Evolutionary conservation across 1,139 yeast genomes (phyloP).

Genomic region (Yamadazyma buinensis): DNA sequence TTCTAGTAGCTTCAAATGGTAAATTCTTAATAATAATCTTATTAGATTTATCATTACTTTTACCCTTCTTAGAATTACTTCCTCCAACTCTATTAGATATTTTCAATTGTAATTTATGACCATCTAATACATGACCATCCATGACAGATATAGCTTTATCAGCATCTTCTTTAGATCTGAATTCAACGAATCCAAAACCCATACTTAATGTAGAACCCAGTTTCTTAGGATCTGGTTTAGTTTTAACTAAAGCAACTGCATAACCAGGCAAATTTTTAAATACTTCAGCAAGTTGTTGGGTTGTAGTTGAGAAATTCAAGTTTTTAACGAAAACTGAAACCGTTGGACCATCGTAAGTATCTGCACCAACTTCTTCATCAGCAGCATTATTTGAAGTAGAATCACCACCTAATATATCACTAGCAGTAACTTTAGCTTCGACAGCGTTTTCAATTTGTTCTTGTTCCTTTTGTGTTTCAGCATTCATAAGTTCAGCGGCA

Average conservation of each 20-base stretch:
- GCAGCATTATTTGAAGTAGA: neutral
- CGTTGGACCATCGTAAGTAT: constrained; percentile 58
- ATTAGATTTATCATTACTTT: constrained; percentile 37
- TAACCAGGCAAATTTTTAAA: constrained; percentile 78
- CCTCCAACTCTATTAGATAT: constrained; percentile 71
- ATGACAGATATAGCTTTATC: constrained; percentile 65
- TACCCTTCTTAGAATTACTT: constrained; percentile 23
- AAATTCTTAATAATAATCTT: constrained; percentile 93
- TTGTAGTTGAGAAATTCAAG: constrained; percentile 78
- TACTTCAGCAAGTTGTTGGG: constrained; percentile 49
- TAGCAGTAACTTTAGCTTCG: constrained; percentile 28
- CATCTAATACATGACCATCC: constrained; percentile 81
- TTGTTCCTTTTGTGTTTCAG: constrained; percentile 8
- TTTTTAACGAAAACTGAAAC: constrained; percentile 89
- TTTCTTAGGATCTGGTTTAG: constrained; percentile 83
- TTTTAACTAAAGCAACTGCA: constrained; percentile 77
- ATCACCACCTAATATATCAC: constrained; percentile 23
- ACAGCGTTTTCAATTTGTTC: constrained; percentile 18
- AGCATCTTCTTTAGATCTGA: constrained; percentile 75
- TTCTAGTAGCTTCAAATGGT: constrained; percentile 94
- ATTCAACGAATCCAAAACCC: constrained; percentile 98
- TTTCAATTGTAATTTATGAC: constrained; percentile 86
- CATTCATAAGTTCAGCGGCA: constrained; percentile 26
- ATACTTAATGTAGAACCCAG: constrained; percentile 66
- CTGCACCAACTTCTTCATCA: constrained; percentile 23